A percentile compares a stretch with the other conserved stretches of the same genome.
These are phyloP conservation scores for Cladophialophora chaetospira DNA, from an alignment of 2,329 filamentous ascomycete species.

Conservation along the genomic window DNA sequence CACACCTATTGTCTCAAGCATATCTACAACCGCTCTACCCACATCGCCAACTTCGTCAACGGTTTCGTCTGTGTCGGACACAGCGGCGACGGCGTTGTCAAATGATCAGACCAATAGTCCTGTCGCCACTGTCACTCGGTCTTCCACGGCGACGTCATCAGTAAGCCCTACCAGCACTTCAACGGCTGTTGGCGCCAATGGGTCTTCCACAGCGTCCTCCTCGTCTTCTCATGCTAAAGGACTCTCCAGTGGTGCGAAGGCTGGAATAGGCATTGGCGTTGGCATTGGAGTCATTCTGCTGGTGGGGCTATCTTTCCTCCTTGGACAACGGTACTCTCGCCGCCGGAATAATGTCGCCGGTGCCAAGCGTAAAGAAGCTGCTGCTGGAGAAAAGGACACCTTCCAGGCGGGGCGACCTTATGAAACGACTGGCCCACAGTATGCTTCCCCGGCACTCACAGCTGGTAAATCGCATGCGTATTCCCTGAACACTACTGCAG, in stretches of 20 bases:
- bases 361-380: neutral
- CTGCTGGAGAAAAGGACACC: conserved; percentile 19
- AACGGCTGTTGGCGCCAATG: neutral
- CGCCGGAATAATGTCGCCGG: conserved; percentile 4
- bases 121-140: neutral
- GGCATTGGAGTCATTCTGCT: conserved; percentile 18
- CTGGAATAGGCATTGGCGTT: conserved; percentile 29
- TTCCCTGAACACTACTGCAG: conserved; percentile 19
- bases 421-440: conserved; percentile 11
- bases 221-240: conserved; percentile 13
- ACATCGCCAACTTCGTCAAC: neutral
- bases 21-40: neutral
- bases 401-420: conserved; percentile 27
- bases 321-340: conserved; percentile 21
- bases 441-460: neutral
- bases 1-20: conserved; percentile 9
- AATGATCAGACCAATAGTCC: neutral
- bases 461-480: conserved; percentile 6
- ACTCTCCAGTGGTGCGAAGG: conserved; percentile 27
- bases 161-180: neutral
- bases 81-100: neutral
- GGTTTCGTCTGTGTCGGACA: neutral
- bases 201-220: neutral
- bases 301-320: conserved; percentile 16
- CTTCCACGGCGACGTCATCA: neutral